Conservation (phyloP, 208 protist species). For the Dictyostelium gargantuum region DNA sequence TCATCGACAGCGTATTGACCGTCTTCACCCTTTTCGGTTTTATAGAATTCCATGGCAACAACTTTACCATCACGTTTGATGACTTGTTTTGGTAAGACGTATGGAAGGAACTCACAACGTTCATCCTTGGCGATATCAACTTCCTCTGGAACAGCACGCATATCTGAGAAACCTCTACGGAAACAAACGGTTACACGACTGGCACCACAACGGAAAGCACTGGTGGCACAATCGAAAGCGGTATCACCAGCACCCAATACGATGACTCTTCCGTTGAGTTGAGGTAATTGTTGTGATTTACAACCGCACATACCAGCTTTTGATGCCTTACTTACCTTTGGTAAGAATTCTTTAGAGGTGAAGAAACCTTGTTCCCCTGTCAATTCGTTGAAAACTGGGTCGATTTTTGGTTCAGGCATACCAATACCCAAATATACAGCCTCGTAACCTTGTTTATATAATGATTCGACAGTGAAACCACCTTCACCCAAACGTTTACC, state of each 20-base stretch:
- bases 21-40: conserved; percentile 84
- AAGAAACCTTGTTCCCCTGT: conserved; percentile 83
- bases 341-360: conserved; percentile 88
- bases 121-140: conserved; percentile 86
- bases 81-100: conserved; percentile 80
- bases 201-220: conserved; percentile 86
- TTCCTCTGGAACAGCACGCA: conserved; percentile 86
- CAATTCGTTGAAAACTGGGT: conserved; percentile 81
- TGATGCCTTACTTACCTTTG: conserved; percentile 78
- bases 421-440: conserved; percentile 90
- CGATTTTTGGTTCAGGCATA: conserved; percentile 74
- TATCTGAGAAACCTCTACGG: conserved; percentile 86
- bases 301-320: conserved; percentile 88
- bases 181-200: conserved; percentile 86
- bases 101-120: conserved; percentile 88
- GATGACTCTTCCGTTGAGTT: conserved; percentile 87
- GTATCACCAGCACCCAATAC: conserved; percentile 93
- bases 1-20: conserved; percentile 85
- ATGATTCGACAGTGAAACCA: conserved; percentile 83
- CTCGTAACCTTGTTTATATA: conserved; percentile 87
- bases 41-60: conserved; percentile 85
- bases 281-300: conserved; percentile 74
- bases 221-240: conserved; percentile 90
- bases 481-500: conserved; percentile 78
- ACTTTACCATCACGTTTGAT: conserved; percentile 83